Conservation (phyloP, 2,329 filamentous ascomycete species). For the Juglanconis sp. region DNA sequence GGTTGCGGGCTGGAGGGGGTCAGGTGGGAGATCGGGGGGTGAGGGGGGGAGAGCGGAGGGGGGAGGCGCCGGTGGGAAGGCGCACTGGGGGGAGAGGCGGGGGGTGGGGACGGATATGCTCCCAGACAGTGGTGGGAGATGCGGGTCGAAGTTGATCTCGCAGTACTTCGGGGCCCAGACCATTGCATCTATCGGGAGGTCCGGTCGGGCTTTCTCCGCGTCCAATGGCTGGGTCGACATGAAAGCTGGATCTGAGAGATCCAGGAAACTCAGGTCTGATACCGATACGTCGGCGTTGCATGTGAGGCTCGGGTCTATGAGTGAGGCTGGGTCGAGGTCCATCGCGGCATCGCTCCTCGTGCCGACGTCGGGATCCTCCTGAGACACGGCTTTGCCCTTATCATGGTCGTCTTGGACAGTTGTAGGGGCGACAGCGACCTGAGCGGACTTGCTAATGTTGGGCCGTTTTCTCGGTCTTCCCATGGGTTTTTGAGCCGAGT, state of each 20-base stretch:
- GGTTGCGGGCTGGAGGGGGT: neutral
- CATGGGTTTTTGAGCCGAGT: conserved; percentile 65
- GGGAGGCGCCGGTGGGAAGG: conserved; percentile 10
- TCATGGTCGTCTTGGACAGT: neutral
- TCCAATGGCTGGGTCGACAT: conserved; percentile 11
- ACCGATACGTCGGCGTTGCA: conserved; percentile 20
- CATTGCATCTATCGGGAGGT: neutral
- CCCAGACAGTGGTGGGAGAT: neutral
- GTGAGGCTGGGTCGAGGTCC: conserved; percentile 33
- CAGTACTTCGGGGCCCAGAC: neutral
- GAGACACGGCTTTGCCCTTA: neutral
- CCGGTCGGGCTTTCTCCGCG: conserved; percentile 6
- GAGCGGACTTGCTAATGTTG: conserved; percentile 28
- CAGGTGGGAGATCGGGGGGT: neutral
- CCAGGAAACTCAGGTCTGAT: conserved; percentile 33
- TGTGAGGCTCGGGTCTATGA: conserved; percentile 21
- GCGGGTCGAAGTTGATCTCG: neutral
- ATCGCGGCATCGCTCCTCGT: conserved; percentile 13
- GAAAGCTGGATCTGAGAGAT: conserved; percentile 32
- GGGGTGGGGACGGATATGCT: conserved; percentile 1
- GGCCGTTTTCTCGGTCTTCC: conserved; percentile 60
- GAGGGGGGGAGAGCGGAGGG: conserved; percentile 2
- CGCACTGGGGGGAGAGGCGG: conserved; percentile 11
- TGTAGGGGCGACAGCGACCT: neutral
- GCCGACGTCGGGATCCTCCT: neutral